Percentiles rank a stretch among this genome's conserved stretches.
phyloP scores from a whole-genome alignment of 1,284 basidiomycete species.

The Tilletia indica region DNA sequence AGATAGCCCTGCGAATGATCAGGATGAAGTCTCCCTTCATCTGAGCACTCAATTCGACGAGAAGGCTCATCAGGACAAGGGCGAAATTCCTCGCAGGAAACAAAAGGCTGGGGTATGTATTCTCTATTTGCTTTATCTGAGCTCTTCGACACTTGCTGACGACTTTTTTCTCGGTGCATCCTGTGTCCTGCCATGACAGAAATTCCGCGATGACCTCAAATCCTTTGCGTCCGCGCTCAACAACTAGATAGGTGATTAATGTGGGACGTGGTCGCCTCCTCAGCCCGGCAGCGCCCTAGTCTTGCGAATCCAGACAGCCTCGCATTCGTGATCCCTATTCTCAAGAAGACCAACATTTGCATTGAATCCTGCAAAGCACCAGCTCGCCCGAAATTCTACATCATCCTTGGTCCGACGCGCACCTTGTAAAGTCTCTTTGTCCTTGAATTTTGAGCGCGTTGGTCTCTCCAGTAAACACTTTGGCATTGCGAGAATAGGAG shows the following conservation, averaged over 20 bases:
- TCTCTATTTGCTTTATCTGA: neutral
- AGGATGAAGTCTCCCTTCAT: conserved; percentile 2
- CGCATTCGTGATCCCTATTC: too few species aligned
- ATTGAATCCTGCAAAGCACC: too few species aligned
- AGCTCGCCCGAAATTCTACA: too few species aligned
- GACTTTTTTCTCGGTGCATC: neutral
- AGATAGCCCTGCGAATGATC: neutral
- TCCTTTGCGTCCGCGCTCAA: conserved; percentile 7
- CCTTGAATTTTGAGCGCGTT: too few species aligned
- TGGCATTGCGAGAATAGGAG: too few species aligned
- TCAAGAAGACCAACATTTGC: too few species aligned
- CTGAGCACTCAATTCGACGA: neutral
- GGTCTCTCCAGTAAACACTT: too few species aligned
- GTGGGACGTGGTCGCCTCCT: too few species aligned
- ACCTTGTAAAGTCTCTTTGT: too few species aligned
- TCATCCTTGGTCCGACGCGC: too few species aligned
- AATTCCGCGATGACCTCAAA: conserved; percentile 6
- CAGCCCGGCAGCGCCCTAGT: too few species aligned
- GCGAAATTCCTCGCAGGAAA: neutral
- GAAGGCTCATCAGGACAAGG: neutral
- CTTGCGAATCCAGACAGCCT: too few species aligned
- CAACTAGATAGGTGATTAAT: neutral
- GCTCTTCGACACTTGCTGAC: neutral
- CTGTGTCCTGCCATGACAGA: neutral
- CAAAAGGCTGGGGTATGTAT: neutral